Evolutionary conservation across 2,329 filamentous ascomycete genomes (phyloP), one percentile per base, ranked within the genome.

Genomic region (Dryadomyces quercivorus): DNA sequence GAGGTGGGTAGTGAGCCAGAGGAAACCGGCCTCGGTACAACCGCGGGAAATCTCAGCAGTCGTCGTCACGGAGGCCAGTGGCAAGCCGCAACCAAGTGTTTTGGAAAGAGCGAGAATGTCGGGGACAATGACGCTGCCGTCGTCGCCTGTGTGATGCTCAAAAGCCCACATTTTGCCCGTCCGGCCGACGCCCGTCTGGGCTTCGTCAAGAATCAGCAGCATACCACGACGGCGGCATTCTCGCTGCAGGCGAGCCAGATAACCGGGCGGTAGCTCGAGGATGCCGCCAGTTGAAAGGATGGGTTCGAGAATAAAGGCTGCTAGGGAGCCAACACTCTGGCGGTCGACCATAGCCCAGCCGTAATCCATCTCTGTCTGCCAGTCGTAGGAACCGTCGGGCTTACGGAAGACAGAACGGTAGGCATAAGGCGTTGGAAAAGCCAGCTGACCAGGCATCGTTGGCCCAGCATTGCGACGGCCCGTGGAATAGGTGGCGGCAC

Each of bases 321-420:
- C 80, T 0, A 85, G 70, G 0, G 79, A 82, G 0, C 81, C 81
- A 18, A 75, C 73, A 1, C 72, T 77, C 56, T 80, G 75, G 5
- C 70, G 67, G 59, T 85, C 81, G 46, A 85, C 67, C 65, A 85
- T 70, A n/a, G 70, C 68, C 71, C 77, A 85, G 18, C 78, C 80
- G 59, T 77, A 85, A 12, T 81, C 73, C 15, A 86, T 66, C 62
- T 86, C 82, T 0, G 77, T 75, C 59, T 81, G 70, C 82, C 82
- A 86, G 62, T 86, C 81, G 58, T 86, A 80, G 0, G 72, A 73
- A 1, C 80, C 80, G 58, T 85, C 80, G 0, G 74, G 21, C 40
- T 75, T 73, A 10, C 77, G 73, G 64, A 86, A 86, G 0, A 75
- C 70, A 0, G 81, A 84, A 4, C 81, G 75, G 61, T 84, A 85